These are phyloP conservation scores for Ilyonectria robusta DNA, from an alignment of 2,329 filamentous ascomycete genomes.

Conservation along the genomic window DNA sequence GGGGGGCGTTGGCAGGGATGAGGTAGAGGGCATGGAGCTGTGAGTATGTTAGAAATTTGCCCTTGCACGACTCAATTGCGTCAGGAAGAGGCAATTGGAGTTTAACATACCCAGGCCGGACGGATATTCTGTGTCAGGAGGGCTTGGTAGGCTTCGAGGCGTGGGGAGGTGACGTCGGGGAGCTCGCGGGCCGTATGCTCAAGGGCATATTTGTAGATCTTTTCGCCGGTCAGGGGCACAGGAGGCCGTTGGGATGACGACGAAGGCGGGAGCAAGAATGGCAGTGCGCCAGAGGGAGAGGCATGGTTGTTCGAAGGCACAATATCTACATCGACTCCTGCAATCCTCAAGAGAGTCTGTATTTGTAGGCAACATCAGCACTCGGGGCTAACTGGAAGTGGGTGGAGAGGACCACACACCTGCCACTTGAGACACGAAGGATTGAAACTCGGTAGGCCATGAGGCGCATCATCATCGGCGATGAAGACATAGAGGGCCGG, in stretches of 20 bases:
- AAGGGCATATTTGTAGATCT: conserved; percentile 78
- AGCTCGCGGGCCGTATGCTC: conserved; percentile 57
- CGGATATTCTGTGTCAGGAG: conserved; percentile 84
- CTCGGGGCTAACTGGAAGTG: not conserved
- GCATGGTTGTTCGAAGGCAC: conserved; percentile 91
- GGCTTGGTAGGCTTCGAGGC: conserved; percentile 82
- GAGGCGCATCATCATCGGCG: conserved; percentile 71
- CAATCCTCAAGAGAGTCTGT: conserved; percentile 87
- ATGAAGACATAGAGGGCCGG: conserved; percentile 84
- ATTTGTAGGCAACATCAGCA: conserved; percentile 1
- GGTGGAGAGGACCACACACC: conserved; percentile 64
- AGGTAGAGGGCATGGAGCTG: conserved; percentile 88
- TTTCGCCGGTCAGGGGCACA: conserved; percentile 66
- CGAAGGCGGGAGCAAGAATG: conserved; percentile 80
- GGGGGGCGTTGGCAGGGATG: conserved; percentile 74
- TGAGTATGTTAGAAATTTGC: conserved; percentile 21
- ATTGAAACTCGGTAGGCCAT: conserved; percentile 84
- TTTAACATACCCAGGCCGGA: conserved; percentile 80
- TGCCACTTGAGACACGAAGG: conserved; percentile 97
- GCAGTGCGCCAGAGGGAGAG: conserved; percentile 88
- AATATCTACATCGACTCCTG: conserved; percentile 75
- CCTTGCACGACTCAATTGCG: not conserved
- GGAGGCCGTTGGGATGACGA: conserved; percentile 57
- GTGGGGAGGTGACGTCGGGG: conserved; percentile 66
- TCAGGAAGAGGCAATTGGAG: not conserved